Evolutionary conservation across 805 yeast species (phyloP).

Genomic region (Priceomyces melissophilus): DNA sequence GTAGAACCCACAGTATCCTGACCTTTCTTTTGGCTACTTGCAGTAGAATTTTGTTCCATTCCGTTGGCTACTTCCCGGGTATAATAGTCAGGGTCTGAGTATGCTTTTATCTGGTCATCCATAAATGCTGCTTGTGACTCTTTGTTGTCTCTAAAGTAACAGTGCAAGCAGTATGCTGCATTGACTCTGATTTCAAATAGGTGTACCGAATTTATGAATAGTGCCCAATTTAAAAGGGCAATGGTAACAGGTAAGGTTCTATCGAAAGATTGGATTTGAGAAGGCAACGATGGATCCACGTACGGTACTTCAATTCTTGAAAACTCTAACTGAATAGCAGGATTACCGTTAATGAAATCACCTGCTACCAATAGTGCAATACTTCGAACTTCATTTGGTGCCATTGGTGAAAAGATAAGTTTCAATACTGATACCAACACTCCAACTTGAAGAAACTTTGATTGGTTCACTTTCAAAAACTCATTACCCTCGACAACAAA

Average conservation of each 20-base stretch:
- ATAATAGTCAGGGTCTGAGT: conserved; percentile 23
- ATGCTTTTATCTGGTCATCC: conserved; percentile 56
- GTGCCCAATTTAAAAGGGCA: conserved; percentile 80
- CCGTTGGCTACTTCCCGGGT: not conserved
- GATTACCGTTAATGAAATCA: conserved; percentile 67
- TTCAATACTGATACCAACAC: conserved; percentile 63
- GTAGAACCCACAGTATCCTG: not conserved
- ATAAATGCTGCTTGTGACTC: conserved; percentile 63
- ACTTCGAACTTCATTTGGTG: conserved; percentile 65
- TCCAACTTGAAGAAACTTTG: conserved; percentile 54
- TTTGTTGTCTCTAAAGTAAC: conserved; percentile 63
- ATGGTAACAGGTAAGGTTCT: conserved; percentile 60
- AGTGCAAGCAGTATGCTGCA: conserved; percentile 60
- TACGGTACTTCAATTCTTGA: conserved; percentile 88
- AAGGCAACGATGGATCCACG: conserved; percentile 67
- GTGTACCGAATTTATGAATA: conserved; percentile 77
- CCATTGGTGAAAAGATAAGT: conserved; percentile 63
- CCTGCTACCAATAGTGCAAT: conserved; percentile 72
- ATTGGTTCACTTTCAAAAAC: conserved; percentile 58
- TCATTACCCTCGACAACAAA: conserved; percentile 73
- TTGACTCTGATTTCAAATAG: conserved; percentile 78
- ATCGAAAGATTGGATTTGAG: conserved; percentile 34
- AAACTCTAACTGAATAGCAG: conserved; percentile 64
- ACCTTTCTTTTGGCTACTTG: conserved; percentile 5
- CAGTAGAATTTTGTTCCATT: conserved; percentile 7